A percentile compares a stretch with the other conserved stretches of the same genome.
Conservation (phyloP, 257 asterid genomes). For the Lycium ferocissimum region DNA sequence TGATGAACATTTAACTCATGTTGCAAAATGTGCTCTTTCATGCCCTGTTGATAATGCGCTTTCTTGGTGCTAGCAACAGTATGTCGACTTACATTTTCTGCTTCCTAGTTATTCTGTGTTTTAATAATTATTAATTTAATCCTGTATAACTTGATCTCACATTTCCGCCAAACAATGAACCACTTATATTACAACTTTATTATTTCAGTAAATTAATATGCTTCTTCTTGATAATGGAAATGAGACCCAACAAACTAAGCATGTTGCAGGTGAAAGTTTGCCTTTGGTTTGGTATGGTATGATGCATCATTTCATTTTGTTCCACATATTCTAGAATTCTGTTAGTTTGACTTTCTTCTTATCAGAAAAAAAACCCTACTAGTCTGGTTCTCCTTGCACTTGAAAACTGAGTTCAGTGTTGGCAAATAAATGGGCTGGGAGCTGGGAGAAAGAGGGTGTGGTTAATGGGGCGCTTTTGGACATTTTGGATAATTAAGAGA, state of each 20-base stretch:
- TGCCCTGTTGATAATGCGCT: conserved; percentile 1
- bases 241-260: not conserved
- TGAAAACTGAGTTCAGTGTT: conserved; percentile 20
- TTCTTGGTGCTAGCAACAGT: conserved; percentile 12
- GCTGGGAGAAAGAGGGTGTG: not conserved
- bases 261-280: not conserved
- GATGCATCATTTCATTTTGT: not conserved
- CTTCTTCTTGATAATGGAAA: not conserved
- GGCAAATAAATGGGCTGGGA: conserved; percentile 11
- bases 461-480: not conserved
- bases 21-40: conserved; percentile 1
- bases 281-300: not conserved
- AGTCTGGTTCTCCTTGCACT: not conserved
- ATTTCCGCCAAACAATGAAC: not conserved
- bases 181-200: not conserved
- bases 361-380: not conserved
- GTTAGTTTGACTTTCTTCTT: not conserved
- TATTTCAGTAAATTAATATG: not conserved
- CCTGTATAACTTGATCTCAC: conserved; percentile 5
- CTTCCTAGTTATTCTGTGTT: not conserved
- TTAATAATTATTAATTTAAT: not conserved
- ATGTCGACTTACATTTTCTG: not conserved
- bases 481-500: conserved; percentile 10
- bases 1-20: not conserved
- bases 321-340: conserved; percentile 13